These are phyloP conservation scores for Scenedesmus sp. DNA, from an alignment of 163 green algal species.

Conservation along the genomic window DNA sequence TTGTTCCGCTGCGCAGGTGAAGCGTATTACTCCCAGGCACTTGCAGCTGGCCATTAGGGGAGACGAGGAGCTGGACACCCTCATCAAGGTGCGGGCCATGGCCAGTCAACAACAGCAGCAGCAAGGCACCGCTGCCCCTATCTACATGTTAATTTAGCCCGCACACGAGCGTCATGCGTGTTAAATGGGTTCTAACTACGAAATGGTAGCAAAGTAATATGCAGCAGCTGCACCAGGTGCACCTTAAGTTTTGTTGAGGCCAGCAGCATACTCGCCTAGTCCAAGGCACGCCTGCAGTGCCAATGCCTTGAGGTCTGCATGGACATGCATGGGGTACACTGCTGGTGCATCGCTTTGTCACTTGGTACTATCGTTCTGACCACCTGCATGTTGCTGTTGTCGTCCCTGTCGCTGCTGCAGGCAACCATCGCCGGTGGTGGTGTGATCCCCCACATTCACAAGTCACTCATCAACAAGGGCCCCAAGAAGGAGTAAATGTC, in stretches of 20 bases:
- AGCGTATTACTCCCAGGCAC: conserved; percentile 99
- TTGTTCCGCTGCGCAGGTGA: conserved; percentile 81
- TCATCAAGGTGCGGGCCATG: conserved; percentile 92
- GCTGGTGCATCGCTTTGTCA: neutral
- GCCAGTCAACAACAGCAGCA: conserved; percentile 4
- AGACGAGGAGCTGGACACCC: conserved; percentile 99
- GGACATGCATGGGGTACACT: neutral
- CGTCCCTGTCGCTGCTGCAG: conserved; percentile 81
- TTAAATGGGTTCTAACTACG: neutral
- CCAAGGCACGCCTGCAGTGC: neutral
- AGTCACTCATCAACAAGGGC: conserved; percentile 86
- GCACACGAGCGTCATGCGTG: neutral
- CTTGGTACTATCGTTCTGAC: neutral
- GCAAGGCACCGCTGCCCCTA: neutral
- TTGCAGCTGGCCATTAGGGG: conserved; percentile 99
- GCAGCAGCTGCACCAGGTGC: neutral
- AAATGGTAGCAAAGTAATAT: neutral
- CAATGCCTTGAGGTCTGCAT: neutral
- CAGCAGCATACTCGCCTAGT: neutral
- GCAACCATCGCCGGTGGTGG: conserved; percentile 99
- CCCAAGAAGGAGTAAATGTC: conserved; percentile 54
- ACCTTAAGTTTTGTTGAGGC: neutral
- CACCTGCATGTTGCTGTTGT: neutral
- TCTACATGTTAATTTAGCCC: neutral
- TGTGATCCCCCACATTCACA: conserved; percentile 99